Conservation (phyloP, 2,329 filamentous ascomycete species). For the Colletotrichum australisinense region DNA sequence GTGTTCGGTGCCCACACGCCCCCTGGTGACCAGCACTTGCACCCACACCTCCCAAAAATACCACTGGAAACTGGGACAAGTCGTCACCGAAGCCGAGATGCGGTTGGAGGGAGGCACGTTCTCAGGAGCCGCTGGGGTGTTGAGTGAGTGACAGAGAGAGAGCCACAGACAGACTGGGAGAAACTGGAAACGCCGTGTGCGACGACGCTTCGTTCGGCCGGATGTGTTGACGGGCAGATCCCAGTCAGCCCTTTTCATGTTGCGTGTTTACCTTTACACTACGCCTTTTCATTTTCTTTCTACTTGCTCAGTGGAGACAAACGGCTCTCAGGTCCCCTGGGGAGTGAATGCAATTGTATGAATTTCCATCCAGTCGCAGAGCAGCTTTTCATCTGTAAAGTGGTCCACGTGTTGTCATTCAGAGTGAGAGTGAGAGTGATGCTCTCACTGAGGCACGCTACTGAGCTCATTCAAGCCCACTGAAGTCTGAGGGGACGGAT, state of each 20-base stretch:
- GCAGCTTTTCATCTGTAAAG: not conserved
- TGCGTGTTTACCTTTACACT: not conserved
- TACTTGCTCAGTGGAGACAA: not conserved
- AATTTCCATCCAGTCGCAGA: not conserved
- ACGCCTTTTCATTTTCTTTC: not conserved
- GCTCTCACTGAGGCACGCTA: not conserved
- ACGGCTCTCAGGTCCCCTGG: not conserved
- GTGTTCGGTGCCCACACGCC: slow-evolving; percentile 30
- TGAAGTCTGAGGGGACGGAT: not conserved
- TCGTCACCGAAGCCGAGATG: slow-evolving; percentile 25
- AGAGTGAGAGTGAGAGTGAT: not conserved
- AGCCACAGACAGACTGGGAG: not conserved
- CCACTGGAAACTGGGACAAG: not conserved
- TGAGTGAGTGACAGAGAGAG: not conserved
- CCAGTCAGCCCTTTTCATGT: not conserved
- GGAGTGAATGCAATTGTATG: not conserved
- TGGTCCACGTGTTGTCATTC: not conserved
- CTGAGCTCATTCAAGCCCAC: not conserved
- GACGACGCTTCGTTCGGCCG: slow-evolving; percentile 4
- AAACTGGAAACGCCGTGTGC: slow-evolving; percentile 26
- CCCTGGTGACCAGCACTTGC: not conserved
- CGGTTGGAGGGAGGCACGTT: not conserved
- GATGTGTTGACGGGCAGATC: slow-evolving; percentile 11
- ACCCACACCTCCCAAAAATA: slow-evolving; percentile 17
- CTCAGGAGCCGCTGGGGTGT: not conserved